Evolutionary conservation across 352 stramenopile genomes (phyloP).

Genomic region (Saprolegnia diclina): DNA sequence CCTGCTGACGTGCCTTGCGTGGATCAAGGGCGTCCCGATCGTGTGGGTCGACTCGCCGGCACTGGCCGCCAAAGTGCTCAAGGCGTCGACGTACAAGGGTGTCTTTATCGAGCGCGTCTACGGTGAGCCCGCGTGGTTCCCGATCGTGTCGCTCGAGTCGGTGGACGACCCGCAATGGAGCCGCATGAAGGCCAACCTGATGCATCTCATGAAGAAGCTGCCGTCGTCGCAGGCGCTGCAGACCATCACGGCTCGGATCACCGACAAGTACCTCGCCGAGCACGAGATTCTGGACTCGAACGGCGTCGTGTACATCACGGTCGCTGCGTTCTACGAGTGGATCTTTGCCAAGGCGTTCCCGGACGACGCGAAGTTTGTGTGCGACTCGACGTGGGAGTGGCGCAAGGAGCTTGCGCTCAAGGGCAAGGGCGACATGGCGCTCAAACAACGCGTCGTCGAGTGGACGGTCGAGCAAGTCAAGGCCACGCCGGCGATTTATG

Average conservation of each 20-base stretch:
- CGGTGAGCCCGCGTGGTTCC: conserved; percentile 6
- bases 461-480: conserved; percentile 18
- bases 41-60: conserved; percentile 19
- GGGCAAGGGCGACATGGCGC: conserved; percentile 14
- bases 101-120: conserved; percentile 21
- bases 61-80: conserved; percentile 10
- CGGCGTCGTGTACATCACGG: conserved; percentile 9
- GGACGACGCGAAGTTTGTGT: conserved; percentile 2
- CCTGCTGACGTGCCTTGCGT: not conserved
- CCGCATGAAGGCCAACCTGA: conserved; percentile 20
- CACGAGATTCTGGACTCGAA: conserved; percentile 2
- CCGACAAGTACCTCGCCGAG: not conserved
- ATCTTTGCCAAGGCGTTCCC: conserved; percentile 19
- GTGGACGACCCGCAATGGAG: conserved; percentile 23
- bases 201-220: conserved; percentile 17
- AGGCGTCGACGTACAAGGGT: conserved; percentile 21
- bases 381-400: conserved; percentile 20
- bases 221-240: not conserved
- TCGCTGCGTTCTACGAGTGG: conserved; percentile 24
- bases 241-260: conserved; percentile 5
- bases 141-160: conserved; percentile 14
- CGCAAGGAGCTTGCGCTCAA: conserved; percentile 25
- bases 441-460: conserved; percentile 10
- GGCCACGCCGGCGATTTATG: not conserved
- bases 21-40: conserved; percentile 22